These are phyloP conservation scores for Citrus unshiu DNA, from an alignment of 345 rosid genomes.

Conservation along the genomic window DNA sequence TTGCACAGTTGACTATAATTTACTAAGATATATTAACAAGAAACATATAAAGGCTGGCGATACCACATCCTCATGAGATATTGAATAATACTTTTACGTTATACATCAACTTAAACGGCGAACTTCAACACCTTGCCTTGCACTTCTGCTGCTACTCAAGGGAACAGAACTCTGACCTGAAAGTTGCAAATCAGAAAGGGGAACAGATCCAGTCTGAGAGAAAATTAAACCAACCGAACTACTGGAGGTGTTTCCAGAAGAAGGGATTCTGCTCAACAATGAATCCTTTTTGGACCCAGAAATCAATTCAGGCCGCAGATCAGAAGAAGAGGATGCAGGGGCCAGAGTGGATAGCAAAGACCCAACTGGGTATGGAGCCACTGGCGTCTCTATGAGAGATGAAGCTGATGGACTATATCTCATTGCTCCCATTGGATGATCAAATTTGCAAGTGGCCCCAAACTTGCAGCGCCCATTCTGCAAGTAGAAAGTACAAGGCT, in stretches of 20 bases:
- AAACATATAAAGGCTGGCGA: constrained; percentile 13
- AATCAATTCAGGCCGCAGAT: constrained; percentile 52
- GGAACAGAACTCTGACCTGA: constrained; percentile 68
- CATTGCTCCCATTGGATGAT: constrained; percentile 73
- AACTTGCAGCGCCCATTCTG: constrained; percentile 69
- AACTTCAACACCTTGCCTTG: constrained; percentile 63
- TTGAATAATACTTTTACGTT: constrained; percentile 19
- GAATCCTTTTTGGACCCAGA: constrained; percentile 57
- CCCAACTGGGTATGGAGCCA: constrained; percentile 81
- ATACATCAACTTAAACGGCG: constrained; percentile 59
- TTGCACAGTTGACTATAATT: constrained; percentile 34
- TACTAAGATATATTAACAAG: constrained; percentile 30
- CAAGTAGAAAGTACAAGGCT: constrained; percentile 54
- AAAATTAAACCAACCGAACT: constrained; percentile 68
- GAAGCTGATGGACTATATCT: constrained; percentile 90
- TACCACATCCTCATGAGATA: constrained; percentile 18
- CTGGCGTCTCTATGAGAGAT: constrained; percentile 78
- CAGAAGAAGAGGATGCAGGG: constrained; percentile 58
- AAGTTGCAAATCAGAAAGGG: constrained; percentile 65
- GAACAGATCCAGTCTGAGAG: constrained; percentile 61
- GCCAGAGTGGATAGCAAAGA: constrained; percentile 62
- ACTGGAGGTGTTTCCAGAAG: constrained; percentile 55
- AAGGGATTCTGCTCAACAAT: constrained; percentile 46
- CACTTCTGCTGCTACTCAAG: constrained; percentile 60
- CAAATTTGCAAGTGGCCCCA: constrained; percentile 70